These are phyloP conservation scores for Bremia lactucae DNA, from an alignment of 352 stramenopile species.

Conservation along the genomic window DNA sequence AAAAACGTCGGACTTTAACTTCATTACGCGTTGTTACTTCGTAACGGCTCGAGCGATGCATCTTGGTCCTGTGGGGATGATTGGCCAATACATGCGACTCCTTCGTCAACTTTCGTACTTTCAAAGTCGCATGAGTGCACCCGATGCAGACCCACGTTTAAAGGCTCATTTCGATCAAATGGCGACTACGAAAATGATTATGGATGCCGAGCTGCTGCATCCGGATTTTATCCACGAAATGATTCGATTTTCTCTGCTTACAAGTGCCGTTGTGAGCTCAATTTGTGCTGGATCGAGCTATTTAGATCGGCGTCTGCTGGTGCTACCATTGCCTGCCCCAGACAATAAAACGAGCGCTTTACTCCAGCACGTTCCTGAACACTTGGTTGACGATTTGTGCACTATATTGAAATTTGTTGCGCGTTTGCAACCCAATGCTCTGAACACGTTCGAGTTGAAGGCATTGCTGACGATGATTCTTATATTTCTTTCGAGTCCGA, in stretches of 20 bases:
- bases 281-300: constrained; percentile 29
- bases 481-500: constrained; percentile 84
- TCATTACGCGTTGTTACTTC: constrained; percentile 96
- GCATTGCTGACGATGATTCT: constrained; percentile 88
- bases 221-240: constrained; percentile 72
- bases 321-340: constrained; percentile 31
- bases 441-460: constrained; percentile 79
- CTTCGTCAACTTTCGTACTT: constrained; percentile 86
- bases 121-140: constrained; percentile 66
- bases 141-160: constrained; percentile 49
- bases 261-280: constrained; percentile 41
- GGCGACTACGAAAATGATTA: constrained; percentile 60
- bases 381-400: constrained; percentile 93
- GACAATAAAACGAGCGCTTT: constrained; percentile 19
- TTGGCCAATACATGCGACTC: constrained; percentile 78
- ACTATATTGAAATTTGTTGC: constrained; percentile 87
- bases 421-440: constrained; percentile 69
- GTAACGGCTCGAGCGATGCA: constrained; percentile 87
- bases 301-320: constrained; percentile 11
- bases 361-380: constrained; percentile 87
- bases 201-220: constrained; percentile 69
- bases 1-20: constrained; percentile 80
- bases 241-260: constrained; percentile 62
- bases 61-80: constrained; percentile 82
- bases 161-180: constrained; percentile 69